These are phyloP conservation scores for Nymphaea colorata DNA, from an alignment of 164 flowering plant genomes.

Conservation along the genomic window DNA sequence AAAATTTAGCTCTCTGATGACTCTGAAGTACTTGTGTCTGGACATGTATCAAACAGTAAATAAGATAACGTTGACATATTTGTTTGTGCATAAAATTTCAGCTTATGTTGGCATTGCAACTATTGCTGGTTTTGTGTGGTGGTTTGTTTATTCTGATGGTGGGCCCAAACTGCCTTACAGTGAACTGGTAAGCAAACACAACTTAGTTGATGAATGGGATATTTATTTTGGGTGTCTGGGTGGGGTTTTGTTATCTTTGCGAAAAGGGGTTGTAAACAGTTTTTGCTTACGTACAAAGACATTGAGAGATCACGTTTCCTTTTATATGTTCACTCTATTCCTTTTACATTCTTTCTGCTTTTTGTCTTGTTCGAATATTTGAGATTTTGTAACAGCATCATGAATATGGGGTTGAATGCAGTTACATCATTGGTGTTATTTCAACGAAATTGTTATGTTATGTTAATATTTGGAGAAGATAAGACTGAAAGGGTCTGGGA, in stretches of 20 bases:
- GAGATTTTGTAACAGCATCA: neutral
- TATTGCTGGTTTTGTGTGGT: slow-evolving; percentile 92
- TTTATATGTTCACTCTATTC: too few species aligned
- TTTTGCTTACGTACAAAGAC: too few species aligned
- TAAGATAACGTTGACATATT: too few species aligned
- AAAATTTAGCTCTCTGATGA: too few species aligned
- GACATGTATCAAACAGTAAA: too few species aligned
- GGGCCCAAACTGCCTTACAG: slow-evolving; percentile 80
- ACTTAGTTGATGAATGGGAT: neutral
- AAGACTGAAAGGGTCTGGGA: neutral
- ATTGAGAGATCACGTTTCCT: too few species aligned
- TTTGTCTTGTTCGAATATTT: too few species aligned
- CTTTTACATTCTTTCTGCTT: too few species aligned
- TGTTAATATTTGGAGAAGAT: neutral
- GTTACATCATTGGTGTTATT: neutral
- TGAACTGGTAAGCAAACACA: slow-evolving; percentile 53
- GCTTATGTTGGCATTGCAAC: slow-evolving; percentile 99
- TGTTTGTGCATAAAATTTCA: slow-evolving; percentile 22
- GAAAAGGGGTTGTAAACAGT: too few species aligned
- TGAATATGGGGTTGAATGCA: neutral
- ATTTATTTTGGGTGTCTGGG: too few species aligned
- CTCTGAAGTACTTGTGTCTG: too few species aligned
- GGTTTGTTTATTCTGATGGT: slow-evolving; percentile 78
- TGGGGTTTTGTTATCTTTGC: too few species aligned
- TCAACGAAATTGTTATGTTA: neutral